Percentiles rank a stretch among this genome's conserved stretches.
phyloP scores from a whole-genome alignment of 176 grass and related monocot genomes.

The Guadua angustifolia region DNA sequence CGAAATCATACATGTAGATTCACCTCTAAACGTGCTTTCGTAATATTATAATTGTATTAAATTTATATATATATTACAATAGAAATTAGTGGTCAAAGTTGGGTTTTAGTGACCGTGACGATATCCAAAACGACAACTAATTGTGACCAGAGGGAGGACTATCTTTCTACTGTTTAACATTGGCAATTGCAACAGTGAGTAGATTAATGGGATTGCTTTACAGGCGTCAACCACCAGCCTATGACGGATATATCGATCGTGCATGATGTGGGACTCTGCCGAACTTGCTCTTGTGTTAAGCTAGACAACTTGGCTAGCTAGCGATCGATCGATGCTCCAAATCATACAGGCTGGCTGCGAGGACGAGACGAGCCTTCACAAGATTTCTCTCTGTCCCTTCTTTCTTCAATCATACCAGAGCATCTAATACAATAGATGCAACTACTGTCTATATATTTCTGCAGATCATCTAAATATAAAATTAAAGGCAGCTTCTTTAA shows the following conservation, averaged over 20 bases:
- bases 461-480: too few relatives aligned
- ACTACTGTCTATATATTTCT: too few relatives aligned
- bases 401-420: constrained; percentile 34
- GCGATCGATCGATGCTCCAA: constrained; percentile 43
- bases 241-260: constrained; percentile 15
- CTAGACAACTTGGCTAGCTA: constrained; percentile 28
- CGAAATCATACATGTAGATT: too few relatives aligned
- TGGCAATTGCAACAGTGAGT: not conserved
- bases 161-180: not conserved
- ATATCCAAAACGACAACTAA: too few relatives aligned
- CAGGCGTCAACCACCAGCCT: constrained; percentile 33
- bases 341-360: constrained; percentile 42
- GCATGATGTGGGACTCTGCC: constrained; percentile 17
- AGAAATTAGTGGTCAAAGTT: too few relatives aligned
- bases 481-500: too few relatives aligned
- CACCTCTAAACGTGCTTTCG: too few relatives aligned
- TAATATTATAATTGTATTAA: too few relatives aligned
- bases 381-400: constrained; percentile 39
- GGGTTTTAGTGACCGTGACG: too few relatives aligned
- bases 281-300: constrained; percentile 17
- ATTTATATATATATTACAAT: too few relatives aligned
- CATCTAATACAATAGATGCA: too few relatives aligned
- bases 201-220: not conserved
- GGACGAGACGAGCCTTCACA: constrained; percentile 52
- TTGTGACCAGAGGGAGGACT: too few relatives aligned